These are phyloP conservation scores for Coemansia interrupta DNA, from an alignment of 192 early-diverging fungal species.

Conservation along the genomic window DNA sequence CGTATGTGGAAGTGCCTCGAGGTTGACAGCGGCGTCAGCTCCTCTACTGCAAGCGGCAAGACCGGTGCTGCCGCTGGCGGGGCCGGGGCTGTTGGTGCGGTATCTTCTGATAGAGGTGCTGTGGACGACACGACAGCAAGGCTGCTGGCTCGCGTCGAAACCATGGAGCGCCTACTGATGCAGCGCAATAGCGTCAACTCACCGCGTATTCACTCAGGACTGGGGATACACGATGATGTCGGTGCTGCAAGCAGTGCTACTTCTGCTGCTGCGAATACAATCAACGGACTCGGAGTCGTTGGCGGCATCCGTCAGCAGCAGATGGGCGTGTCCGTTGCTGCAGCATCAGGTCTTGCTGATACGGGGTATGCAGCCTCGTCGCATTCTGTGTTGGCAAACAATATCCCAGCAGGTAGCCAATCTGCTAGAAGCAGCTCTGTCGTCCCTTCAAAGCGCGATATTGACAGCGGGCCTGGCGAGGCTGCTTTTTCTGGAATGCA, in stretches of 20 bases:
- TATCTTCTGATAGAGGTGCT: neutral
- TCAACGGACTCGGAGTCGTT: too few species aligned
- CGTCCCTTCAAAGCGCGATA: constrained; percentile 8
- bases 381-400: too few species aligned
- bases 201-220: constrained; percentile 15
- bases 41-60: neutral
- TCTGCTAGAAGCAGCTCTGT: neutral
- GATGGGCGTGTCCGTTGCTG: too few species aligned
- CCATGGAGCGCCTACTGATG: constrained; percentile 51
- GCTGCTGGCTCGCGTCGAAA: constrained; percentile 48
- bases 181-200: constrained; percentile 38
- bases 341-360: neutral
- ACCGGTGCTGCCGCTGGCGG: neutral
- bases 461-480: constrained; percentile 1
- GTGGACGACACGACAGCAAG: constrained; percentile 34
- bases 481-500: neutral
- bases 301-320: neutral
- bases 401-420: neutral
- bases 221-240: neutral
- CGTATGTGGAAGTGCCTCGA: constrained; percentile 53
- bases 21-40: constrained; percentile 6
- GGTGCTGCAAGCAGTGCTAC: neutral
- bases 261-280: neutral
- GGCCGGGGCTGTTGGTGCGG: neutral
- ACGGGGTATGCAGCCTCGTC: too few species aligned